phyloP scores from a whole-genome alignment of 306 rosid species.

The Malus orientalis region DNA sequence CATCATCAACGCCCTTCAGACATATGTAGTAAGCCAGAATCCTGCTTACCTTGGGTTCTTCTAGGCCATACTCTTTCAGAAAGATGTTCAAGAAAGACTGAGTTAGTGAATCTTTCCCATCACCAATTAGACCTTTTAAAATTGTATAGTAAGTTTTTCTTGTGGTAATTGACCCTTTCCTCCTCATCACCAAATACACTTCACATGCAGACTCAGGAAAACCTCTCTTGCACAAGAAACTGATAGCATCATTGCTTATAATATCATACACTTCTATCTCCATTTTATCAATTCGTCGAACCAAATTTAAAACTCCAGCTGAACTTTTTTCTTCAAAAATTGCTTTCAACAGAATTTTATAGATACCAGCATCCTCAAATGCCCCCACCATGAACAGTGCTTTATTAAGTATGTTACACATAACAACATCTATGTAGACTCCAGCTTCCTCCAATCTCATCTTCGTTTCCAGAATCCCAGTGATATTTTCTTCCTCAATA shows the following conservation, averaged over 20 bases:
- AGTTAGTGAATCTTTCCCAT: constrained; percentile 37
- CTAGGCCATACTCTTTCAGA: constrained; percentile 62
- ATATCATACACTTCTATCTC: constrained; percentile 28
- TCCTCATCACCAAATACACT: constrained; percentile 43
- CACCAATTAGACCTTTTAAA: constrained; percentile 38
- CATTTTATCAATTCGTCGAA: constrained; percentile 42
- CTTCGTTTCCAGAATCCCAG: constrained; percentile 59
- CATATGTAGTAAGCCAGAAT: constrained; percentile 41
- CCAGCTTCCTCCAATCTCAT: constrained; percentile 57
- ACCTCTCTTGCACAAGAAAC: constrained; percentile 54
- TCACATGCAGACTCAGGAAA: constrained; percentile 47
- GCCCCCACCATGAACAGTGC: constrained; percentile 84
- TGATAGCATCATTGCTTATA: constrained; percentile 48
- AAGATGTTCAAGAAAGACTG: constrained; percentile 36
- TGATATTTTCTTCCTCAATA: constrained; percentile 45
- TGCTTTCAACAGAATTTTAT: constrained; percentile 37
- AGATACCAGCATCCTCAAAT: constrained; percentile 50
- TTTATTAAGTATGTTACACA: constrained; percentile 75
- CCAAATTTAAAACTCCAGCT: constrained; percentile 27
- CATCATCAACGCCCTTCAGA: constrained; percentile 33
- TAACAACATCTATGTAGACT: constrained; percentile 57
- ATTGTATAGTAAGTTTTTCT: constrained; percentile 53
- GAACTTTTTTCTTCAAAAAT: constrained; percentile 41
- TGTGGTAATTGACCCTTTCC: constrained; percentile 31
- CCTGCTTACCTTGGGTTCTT: constrained; percentile 43